phyloP scores from a whole-genome alignment of 164 flowering plant genomes.

The Echeveria elegans region DNA sequence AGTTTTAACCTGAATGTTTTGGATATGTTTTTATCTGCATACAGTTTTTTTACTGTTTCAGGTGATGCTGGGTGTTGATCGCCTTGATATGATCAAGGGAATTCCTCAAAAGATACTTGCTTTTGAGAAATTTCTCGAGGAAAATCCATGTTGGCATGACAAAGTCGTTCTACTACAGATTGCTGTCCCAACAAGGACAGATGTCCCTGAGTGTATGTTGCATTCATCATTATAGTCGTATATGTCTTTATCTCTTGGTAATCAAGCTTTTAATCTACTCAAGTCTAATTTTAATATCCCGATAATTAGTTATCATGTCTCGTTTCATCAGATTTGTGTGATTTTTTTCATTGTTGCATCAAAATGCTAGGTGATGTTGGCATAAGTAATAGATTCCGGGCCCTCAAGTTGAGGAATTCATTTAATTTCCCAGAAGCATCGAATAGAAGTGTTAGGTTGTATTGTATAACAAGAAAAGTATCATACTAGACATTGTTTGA shows the following conservation, averaged over 20 bases:
- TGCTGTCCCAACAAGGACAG: constrained; percentile 95
- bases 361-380: background rate
- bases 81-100: constrained; percentile 95
- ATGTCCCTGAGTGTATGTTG: constrained; percentile 84
- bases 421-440: background rate
- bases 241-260: background rate
- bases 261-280: background rate
- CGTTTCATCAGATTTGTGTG: no score
- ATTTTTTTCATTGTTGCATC: background rate
- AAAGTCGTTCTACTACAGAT: constrained; percentile 85
- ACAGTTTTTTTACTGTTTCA: constrained; percentile 16
- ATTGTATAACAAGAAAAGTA: background rate
- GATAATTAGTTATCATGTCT: background rate
- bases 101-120: constrained; percentile 93
- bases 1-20: background rate
- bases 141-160: constrained; percentile 62
- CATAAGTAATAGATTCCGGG: background rate
- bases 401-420: background rate
- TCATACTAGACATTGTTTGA: no score
- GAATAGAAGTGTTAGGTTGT: background rate
- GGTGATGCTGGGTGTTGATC: constrained; percentile 94
- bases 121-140: constrained; percentile 94
- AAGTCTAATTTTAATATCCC: background rate
- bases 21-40: background rate
- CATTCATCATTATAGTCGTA: background rate